Percentiles rank a stretch among this genome's conserved stretches.
Evolutionary conservation across 2,329 filamentous ascomycete genomes (phyloP).

Genomic region (Ceratocystis ficicola): DNA sequence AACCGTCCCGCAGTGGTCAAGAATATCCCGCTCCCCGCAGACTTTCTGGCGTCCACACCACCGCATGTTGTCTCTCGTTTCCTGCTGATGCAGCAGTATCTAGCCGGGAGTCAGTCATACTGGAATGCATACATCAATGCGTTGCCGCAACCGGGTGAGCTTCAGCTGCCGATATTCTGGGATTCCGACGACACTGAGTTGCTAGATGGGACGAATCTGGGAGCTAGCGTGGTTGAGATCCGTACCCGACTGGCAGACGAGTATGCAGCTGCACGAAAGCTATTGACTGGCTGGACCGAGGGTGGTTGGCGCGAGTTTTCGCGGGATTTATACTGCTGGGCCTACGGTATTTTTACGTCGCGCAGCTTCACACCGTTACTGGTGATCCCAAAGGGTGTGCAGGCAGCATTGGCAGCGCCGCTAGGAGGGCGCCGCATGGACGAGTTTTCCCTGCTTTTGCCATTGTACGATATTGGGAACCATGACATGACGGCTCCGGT

Average conservation of each 20-base stretch:
- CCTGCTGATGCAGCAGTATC: conserved; percentile 56
- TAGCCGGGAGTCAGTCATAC: conserved; percentile 45
- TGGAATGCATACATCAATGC: conserved; percentile 58
- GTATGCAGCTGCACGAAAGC: conserved; percentile 30
- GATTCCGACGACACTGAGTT: conserved; percentile 45
- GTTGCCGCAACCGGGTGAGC: conserved; percentile 49
- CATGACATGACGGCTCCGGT: conserved; percentile 51
- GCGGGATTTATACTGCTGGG: conserved; percentile 48
- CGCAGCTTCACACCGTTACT: conserved; percentile 52
- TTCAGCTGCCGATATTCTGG: conserved; percentile 52
- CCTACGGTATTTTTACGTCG: conserved; percentile 52
- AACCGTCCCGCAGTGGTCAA: conserved; percentile 14
- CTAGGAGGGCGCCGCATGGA: conserved; percentile 31
- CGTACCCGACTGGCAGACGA: conserved; percentile 36
- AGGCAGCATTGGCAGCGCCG: background rate
- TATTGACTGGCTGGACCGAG: conserved; percentile 29
- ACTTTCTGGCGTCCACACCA: conserved; percentile 39
- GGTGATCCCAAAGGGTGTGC: conserved; percentile 32
- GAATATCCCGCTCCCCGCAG: conserved; percentile 33
- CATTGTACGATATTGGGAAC: conserved; percentile 60
- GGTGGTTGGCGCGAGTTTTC: conserved; percentile 32
- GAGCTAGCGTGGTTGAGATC: conserved; percentile 40
- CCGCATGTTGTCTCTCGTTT: conserved; percentile 54
- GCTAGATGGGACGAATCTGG: conserved; percentile 43
- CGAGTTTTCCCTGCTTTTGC: conserved; percentile 56